phyloP scores from a whole-genome alignment of 2,329 filamentous ascomycete species.

The Colletotrichum paranaense region DNA sequence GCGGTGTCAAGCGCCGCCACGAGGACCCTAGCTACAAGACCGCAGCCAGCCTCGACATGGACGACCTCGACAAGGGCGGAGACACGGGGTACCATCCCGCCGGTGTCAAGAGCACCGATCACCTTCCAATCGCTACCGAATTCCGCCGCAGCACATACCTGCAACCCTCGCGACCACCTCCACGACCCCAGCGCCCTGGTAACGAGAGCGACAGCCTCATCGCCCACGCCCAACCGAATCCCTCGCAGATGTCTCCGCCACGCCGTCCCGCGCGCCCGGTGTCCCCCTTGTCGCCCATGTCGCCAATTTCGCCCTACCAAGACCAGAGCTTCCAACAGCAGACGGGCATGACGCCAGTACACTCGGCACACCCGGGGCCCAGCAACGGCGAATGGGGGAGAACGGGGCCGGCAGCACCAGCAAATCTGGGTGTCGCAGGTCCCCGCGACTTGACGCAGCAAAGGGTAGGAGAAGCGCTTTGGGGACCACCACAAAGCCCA shows the following conservation, averaged over 20 bases:
- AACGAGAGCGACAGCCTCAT: constrained; percentile 59
- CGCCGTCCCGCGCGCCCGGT: constrained; percentile 15
- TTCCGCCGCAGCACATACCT: constrained; percentile 48
- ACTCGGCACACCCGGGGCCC: not conserved
- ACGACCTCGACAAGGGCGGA: constrained; percentile 48
- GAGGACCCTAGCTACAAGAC: constrained; percentile 62
- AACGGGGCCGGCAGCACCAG: constrained; percentile 29
- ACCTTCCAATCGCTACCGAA: constrained; percentile 51
- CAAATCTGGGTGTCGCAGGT: constrained; percentile 18
- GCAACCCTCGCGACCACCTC: constrained; percentile 36
- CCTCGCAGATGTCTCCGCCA: constrained; percentile 27
- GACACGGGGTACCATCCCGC: constrained; percentile 39
- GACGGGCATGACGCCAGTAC: constrained; percentile 10
- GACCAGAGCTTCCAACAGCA: constrained; percentile 17
- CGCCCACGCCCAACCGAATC: constrained; percentile 46
- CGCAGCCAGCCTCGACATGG: constrained; percentile 49
- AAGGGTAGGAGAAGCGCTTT: constrained; percentile 46
- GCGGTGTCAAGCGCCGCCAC: constrained; percentile 73
- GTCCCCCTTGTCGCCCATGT: constrained; percentile 24
- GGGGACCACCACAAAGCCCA: constrained; percentile 40
- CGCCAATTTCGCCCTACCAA: constrained; percentile 21
- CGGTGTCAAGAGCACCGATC: constrained; percentile 49
- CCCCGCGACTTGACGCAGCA: constrained; percentile 45
- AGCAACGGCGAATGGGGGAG: constrained; percentile 20
- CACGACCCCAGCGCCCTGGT: constrained; percentile 31